Evolutionary conservation across 495 filamentous ascomycete species (phyloP).

Genomic region (Daldinia childiae): DNA sequence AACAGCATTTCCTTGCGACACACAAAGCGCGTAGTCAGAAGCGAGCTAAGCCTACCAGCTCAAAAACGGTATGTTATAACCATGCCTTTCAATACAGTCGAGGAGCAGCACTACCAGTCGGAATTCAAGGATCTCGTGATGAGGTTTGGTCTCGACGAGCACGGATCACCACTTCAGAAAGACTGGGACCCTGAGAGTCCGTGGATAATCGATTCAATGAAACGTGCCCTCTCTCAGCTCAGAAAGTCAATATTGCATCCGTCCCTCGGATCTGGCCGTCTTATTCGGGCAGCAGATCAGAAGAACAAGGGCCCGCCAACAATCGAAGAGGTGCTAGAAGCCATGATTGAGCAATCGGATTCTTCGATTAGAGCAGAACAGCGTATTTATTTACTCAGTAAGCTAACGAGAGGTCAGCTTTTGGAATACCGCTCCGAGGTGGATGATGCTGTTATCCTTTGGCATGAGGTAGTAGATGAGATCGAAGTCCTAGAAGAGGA

Average conservation of each 20-base stretch:
- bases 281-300: conserved; percentile 25
- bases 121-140: conserved; percentile 77
- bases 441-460: conserved; percentile 70
- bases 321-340: conserved; percentile 81
- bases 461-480: conserved; percentile 67
- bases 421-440: conserved; percentile 67
- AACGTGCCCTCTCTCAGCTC: conserved; percentile 61
- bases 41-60: conserved; percentile 74
- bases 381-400: conserved; percentile 66
- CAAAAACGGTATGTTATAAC: conserved; percentile 89
- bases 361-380: conserved; percentile 70
- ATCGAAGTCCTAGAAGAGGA: conserved; percentile 68
- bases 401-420: conserved; percentile 76
- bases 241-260: conserved; percentile 91
- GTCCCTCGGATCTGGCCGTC: conserved; percentile 63
- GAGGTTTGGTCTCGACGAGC: conserved; percentile 68
- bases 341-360: conserved; percentile 88
- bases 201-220: conserved; percentile 69
- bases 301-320: conserved; percentile 74
- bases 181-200: conserved; percentile 72
- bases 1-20: conserved; percentile 78
- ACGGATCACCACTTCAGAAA: conserved; percentile 67
- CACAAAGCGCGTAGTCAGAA: conserved; percentile 79
- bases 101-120: conserved; percentile 84
- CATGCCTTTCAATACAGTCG: conserved; percentile 85